These are phyloP conservation scores for Hirschfeldia incana DNA, from an alignment of 345 rosid species.

Conservation along the genomic window DNA sequence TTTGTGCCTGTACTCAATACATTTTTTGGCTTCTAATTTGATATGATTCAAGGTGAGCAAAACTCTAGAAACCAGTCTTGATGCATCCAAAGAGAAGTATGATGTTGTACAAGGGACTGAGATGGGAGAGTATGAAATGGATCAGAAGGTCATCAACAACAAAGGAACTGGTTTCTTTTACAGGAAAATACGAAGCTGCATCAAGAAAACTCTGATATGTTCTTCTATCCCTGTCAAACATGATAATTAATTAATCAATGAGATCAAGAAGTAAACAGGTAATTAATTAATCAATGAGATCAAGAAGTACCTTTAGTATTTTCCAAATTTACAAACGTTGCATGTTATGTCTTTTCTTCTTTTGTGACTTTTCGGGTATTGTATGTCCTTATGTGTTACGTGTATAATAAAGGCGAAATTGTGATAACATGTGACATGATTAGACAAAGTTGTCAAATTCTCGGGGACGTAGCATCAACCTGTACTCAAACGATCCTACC, in stretches of 20 bases:
- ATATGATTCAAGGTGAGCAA: neutral
- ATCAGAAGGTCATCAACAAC: neutral
- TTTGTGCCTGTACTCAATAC: too few relatives aligned
- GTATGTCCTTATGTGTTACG: neutral
- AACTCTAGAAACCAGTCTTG: neutral
- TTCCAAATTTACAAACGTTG: neutral
- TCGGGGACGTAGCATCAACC: neutral
- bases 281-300: neutral
- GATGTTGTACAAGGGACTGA: neutral
- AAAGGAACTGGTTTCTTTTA: conserved; percentile 7
- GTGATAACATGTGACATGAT: neutral
- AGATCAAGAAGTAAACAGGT: too few relatives aligned
- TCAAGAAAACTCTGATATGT: conserved; percentile 3
- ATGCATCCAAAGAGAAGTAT: neutral
- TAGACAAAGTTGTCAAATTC: conserved; percentile 2
- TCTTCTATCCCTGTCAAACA: neutral
- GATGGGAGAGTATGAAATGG: neutral
- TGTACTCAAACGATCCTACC: neutral
- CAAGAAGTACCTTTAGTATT: neutral
- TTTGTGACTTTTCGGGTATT: neutral
- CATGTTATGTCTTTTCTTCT: neutral
- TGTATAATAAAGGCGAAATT: neutral
- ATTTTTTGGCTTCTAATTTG: too few relatives aligned
- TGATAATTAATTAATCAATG: neutral
- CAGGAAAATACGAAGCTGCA: neutral